Conservation (phyloP, 1,139 yeast species). For the Kurtzmaniella natalensis region DNA sequence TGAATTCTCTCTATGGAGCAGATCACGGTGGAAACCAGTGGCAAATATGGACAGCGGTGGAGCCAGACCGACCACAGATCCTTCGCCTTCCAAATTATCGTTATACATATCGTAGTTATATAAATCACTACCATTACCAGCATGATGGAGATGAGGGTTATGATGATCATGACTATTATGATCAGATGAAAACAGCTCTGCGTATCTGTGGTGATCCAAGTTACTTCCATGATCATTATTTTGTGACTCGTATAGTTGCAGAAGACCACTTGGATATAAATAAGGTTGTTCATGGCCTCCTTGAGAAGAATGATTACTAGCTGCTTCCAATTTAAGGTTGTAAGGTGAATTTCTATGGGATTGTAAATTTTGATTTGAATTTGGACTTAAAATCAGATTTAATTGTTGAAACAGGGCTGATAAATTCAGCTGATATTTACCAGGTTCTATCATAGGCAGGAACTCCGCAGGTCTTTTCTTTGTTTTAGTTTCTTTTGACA, state of each 20-base stretch:
- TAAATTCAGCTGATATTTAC: not conserved
- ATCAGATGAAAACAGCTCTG: not conserved
- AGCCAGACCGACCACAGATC: conserved; percentile 1
- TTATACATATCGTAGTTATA: not conserved
- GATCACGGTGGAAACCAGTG: not conserved
- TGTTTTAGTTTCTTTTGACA: conserved; percentile 36
- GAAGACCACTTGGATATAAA: no score
- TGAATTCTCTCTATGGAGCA: conserved; percentile 5
- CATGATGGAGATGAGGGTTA: no score
- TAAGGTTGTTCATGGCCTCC: no score
- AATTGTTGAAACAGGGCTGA: conserved; percentile 1
- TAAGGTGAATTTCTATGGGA: not conserved
- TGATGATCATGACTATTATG: no score
- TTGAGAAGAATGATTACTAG: no score
- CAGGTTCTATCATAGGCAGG: conserved; percentile 20
- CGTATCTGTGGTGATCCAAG: not conserved
- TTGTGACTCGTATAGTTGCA: not conserved
- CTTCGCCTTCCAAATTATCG: conserved; percentile 1
- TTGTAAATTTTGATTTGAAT: not conserved
- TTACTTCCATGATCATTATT: not conserved
- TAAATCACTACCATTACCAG: not conserved
- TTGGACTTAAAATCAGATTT: no score
- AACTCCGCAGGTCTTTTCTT: conserved; percentile 33
- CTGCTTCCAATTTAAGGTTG: not conserved
- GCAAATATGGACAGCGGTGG: conserved; percentile 2